phyloP scores from a whole-genome alignment of 2,329 filamentous ascomycete genomes.

The Ophidiomyces ophidiicola region DNA sequence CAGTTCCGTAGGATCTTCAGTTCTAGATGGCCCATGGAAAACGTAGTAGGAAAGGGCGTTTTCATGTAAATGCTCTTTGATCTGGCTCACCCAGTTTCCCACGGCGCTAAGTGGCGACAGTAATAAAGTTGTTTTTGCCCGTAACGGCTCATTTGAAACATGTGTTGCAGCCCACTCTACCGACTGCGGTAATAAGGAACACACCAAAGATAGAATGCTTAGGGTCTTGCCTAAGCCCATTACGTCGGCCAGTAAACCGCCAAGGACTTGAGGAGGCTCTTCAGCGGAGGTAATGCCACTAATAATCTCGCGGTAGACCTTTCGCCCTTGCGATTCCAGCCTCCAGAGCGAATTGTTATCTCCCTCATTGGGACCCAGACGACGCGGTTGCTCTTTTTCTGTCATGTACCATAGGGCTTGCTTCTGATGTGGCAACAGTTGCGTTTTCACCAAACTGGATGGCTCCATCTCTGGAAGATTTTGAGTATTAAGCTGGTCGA shows the following conservation, averaged over 20 bases:
- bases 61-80: conserved; percentile 63
- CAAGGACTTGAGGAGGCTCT: conserved; percentile 54
- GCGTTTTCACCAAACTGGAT: conserved; percentile 48
- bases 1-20: conserved; percentile 55
- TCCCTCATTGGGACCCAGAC: conserved; percentile 47
- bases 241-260: conserved; percentile 70
- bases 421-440: conserved; percentile 73
- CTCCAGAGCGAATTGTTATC: conserved; percentile 69
- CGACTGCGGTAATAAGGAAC: conserved; percentile 52
- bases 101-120: conserved; percentile 84
- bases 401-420: conserved; percentile 82
- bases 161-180: conserved; percentile 46
- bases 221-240: conserved; percentile 84
- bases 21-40: conserved; percentile 72
- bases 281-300: conserved; percentile 54
- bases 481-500: conserved; percentile 69
- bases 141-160: conserved; percentile 35
- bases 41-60: conserved; percentile 59
- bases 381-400: conserved; percentile 56
- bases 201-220: conserved; percentile 68
- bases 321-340: conserved; percentile 45
- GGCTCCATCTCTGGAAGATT: conserved; percentile 64
- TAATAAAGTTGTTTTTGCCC: conserved; percentile 63
- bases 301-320: conserved; percentile 69
- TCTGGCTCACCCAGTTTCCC: conserved; percentile 89